These are phyloP conservation scores for Dalechampia spathulata DNA, from an alignment of 441 rosid species.

Conservation along the genomic window DNA sequence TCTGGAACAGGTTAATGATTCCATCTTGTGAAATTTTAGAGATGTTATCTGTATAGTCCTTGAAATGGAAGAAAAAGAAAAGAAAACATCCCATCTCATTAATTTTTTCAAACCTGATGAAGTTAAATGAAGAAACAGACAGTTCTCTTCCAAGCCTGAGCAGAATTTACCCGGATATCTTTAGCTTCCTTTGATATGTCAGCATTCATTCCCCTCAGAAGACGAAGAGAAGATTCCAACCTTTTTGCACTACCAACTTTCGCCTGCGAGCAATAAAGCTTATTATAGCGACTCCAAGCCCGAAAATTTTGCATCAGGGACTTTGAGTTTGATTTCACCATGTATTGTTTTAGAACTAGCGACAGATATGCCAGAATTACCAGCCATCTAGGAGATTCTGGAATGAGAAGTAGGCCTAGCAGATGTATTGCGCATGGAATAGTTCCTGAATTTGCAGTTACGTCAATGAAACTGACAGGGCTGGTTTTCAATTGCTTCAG, in stretches of 20 bases:
- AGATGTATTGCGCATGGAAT: slow-evolving; percentile 44
- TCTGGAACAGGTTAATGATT: slow-evolving; percentile 33
- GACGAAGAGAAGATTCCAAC: slow-evolving; percentile 34
- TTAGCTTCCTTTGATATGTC: slow-evolving; percentile 46
- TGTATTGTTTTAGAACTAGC: too few species aligned
- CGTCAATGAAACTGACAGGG: too few species aligned
- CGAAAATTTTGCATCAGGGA: too few species aligned
- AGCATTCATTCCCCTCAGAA: slow-evolving; percentile 39
- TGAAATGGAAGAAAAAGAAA: neutral
- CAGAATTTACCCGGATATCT: slow-evolving; percentile 55
- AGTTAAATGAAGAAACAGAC: too few species aligned
- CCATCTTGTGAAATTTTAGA: slow-evolving; percentile 24
- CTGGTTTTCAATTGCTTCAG: too few species aligned
- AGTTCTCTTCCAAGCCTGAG: too few species aligned
- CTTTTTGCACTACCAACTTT: slow-evolving; percentile 35
- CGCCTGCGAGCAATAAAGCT: too few species aligned
- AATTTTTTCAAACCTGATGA: too few species aligned
- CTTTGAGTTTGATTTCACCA: too few species aligned
- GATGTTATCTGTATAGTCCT: slow-evolving; percentile 37
- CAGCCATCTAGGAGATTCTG: slow-evolving; percentile 80
- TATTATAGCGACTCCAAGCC: too few species aligned
- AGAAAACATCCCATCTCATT: neutral
- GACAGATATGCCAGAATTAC: too few species aligned
- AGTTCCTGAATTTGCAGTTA: slow-evolving; percentile 29
- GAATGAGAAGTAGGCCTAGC: slow-evolving; percentile 38